A percentile compares a stretch with the other conserved stretches of the same genome.
phyloP scores from a whole-genome alignment of 768 basidiomycete genomes.

The Coprinopsis marcescibilis region DNA sequence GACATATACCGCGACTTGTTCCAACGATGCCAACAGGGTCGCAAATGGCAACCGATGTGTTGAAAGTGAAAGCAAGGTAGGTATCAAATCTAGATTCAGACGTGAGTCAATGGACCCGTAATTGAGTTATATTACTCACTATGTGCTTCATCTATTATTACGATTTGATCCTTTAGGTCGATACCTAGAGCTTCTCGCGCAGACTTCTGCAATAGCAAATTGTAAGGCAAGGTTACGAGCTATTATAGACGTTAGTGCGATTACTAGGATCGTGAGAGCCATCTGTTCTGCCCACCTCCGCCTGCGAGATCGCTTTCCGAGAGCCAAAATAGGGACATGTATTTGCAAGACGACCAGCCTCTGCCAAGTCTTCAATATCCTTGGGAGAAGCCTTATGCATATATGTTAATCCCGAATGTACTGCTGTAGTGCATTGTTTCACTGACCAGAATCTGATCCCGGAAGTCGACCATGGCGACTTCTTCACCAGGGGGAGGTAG shows the following conservation, averaged over 20 bases:
- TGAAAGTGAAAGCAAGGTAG: conserved; percentile 84
- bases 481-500: conserved; percentile 71
- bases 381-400: conserved; percentile 74
- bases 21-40: conserved; percentile 55
- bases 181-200: conserved; percentile 88
- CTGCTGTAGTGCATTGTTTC: neutral
- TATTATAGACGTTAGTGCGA: conserved; percentile 21
- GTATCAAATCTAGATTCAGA: conserved; percentile 63
- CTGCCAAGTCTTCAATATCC: conserved; percentile 91
- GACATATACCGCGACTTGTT: conserved; percentile 75
- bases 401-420: conserved; percentile 2
- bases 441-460: conserved; percentile 80
- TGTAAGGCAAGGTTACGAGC: conserved; percentile 93
- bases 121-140: conserved; percentile 45
- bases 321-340: conserved; percentile 95
- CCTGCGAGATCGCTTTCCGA: conserved; percentile 80
- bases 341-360: conserved; percentile 56
- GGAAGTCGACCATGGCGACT: conserved; percentile 66
- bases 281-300: conserved; percentile 55
- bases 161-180: conserved; percentile 74
- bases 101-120: neutral
- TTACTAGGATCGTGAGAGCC: neutral
- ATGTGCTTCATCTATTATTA: conserved; percentile 95
- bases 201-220: conserved; percentile 75
- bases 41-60: conserved; percentile 56